Evolutionary conservation across 352 stramenopile genomes (phyloP).

Genomic region (Globisporangium acanthophoron): DNA sequence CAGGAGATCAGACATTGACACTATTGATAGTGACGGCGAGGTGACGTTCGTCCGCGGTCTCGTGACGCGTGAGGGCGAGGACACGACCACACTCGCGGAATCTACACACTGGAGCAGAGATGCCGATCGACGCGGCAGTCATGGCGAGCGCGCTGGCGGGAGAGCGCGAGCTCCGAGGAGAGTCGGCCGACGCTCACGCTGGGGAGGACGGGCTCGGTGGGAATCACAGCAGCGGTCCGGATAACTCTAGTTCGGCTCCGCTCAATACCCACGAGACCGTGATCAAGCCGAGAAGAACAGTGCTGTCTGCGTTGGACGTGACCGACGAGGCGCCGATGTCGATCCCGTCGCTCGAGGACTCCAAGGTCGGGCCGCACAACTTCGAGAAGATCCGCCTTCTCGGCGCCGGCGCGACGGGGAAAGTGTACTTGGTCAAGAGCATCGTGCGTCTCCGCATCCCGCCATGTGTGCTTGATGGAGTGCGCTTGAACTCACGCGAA

Average conservation of each 20-base stretch:
- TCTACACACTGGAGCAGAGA: neutral
- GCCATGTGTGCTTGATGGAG: neutral
- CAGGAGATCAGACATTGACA: too few species aligned
- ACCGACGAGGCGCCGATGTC: neutral
- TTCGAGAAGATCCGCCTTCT: constrained; percentile 50
- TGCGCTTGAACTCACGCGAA: neutral
- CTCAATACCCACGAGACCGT: neutral
- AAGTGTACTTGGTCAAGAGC: constrained; percentile 43
- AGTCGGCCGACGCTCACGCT: neutral
- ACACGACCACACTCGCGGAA: neutral
- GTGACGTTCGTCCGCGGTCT: too few species aligned
- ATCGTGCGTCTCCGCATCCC: constrained; percentile 15
- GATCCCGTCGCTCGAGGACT: constrained; percentile 9
- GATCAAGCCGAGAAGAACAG: neutral
- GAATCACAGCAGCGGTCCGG: neutral
- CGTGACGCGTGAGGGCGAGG: too few species aligned
- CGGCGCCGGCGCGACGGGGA: constrained; percentile 30
- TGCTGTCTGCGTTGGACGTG: neutral
- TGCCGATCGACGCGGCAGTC: neutral
- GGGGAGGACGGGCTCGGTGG: neutral
- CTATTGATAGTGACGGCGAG: too few species aligned
- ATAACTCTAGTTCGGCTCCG: too few species aligned
- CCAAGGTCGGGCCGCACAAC: constrained; percentile 31
- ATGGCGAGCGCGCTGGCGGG: neutral
- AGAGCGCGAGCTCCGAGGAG: neutral